phyloP scores from a whole-genome alignment of 441 rosid genomes.

The Adansonia madagascariensis region DNA sequence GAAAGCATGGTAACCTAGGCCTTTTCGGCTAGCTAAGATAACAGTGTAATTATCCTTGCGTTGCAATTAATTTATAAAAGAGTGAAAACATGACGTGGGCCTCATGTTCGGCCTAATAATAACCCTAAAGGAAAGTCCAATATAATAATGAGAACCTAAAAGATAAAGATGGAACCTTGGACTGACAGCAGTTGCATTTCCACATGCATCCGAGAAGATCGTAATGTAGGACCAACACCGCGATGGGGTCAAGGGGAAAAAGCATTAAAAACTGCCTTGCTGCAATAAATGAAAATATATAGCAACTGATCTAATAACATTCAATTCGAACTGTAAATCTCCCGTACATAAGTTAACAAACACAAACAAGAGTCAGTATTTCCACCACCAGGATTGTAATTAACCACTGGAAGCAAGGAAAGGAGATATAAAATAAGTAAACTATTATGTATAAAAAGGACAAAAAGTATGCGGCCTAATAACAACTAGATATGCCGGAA shows the following conservation, averaged over 20 bases:
- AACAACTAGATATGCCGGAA: constrained; percentile 4
- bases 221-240: neutral
- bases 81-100: neutral
- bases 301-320: neutral
- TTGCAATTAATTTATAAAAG: neutral
- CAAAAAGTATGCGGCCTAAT: neutral
- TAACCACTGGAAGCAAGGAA: neutral
- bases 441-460: neutral
- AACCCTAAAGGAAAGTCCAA: constrained; percentile 3
- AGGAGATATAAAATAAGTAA: neutral
- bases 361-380: neutral
- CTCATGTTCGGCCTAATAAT: neutral
- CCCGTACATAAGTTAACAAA: neutral
- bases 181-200: neutral
- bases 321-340: neutral
- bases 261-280: neutral
- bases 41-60: no score
- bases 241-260: neutral
- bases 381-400: neutral
- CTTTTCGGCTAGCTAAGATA: constrained; percentile 2
- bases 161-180: constrained; percentile 7
- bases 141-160: neutral
- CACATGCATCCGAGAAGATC: constrained; percentile 1
- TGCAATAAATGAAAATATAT: neutral
- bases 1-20: neutral